Base-by-base conservation (phyloP, 306 rosid species). In the Prunus persica region DNA sequence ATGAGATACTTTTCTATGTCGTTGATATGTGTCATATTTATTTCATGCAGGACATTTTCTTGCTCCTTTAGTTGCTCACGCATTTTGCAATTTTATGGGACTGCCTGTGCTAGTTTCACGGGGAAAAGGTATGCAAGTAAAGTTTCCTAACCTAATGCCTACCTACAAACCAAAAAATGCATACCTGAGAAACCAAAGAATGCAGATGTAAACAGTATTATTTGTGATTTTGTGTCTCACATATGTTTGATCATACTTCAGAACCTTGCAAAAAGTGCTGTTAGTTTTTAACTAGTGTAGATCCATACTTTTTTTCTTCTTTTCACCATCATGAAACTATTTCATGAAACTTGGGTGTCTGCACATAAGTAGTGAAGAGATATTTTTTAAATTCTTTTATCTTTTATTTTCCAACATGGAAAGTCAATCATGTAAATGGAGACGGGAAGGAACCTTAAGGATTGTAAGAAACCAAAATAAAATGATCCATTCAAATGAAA, bases 61-160 rank as follows among this genome's bases (percentile, higher is more conserved):
- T 16, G 92, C 96, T 75, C 97, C 99, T 0, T 69, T 91, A 71
- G 93, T 87, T 76, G 97, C 97, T 65, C 99, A 92, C 56, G 55
- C 86, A 34, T 91, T 80, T 77, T 96, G 99, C 86, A 96, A 96
- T 75, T 87, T 86, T 78, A 91, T 96, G 99, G 99, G 98, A 78
- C 82, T 91, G 81, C 98, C 99, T 30, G 85, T 65, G 41, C 45
- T 91, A 58, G 84, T 81, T 82, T 88, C 96, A 15, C 73, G 38
- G 24, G 83, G 89, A 57, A 88, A 80, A 78, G 97, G 99, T 92
- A 90, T 58, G 88, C 67, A 3, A 32, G 49, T 68, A 67, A 63
- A 5, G 49, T 80, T 81, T 64, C 51, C 46, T 69, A 46, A 72
- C 43, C 28, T 19, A 51, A 72, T 71, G 51, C 30, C 14, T 38